Evolutionary conservation across 1,284 basidiomycete species (phyloP), one percentile per base, ranked within the genome.

Genomic region (Sparassis latifolia): DNA sequence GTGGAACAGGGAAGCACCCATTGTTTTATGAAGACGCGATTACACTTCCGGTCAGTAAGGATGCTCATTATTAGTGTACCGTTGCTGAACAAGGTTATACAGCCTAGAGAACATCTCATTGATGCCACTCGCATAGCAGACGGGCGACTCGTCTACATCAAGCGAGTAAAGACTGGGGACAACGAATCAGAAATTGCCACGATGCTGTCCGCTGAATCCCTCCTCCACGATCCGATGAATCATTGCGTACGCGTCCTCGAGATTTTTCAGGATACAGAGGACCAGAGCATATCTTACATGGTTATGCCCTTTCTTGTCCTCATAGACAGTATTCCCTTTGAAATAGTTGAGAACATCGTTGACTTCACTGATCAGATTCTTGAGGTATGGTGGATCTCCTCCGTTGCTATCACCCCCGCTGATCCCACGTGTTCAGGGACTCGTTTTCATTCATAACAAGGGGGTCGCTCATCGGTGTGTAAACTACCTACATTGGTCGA

Each of bases 181-280:
- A 10, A 48, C 27, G 58, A 63, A 39, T 37, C 51, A 10, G 46
- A 47, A 7, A 55, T 66, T 7, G 45, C 31, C 12, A 31, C 37
- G 28, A 51, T 55, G 6, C 51, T 67, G 7, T 52, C 53, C 4
- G 49, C 55, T 10, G 50, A 53, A 20, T 47, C 44, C 2, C 50
- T 61, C 10, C 30, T 10, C 1, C 42, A 50, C 1, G 53, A 67
- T 40, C 55, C 61, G 3, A 41, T 50, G 20, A 67, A 67, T 32
- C 64, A 65, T 40, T 58, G 54, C 42, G 55, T 55, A 5, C 61
- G 54, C 3, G 27, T 65, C 10, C 41, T 64, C 10, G 62, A 62
- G 1, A 38, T 49, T 1, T 41, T 64, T 2, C 10, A 51, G 10
- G 43, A 52, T 3, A 55, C 55, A 1, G 40, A 58, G 2, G 52